Conservation (phyloP, 176 grass and related monocot genomes). For the Eleusine coracana region DNA sequence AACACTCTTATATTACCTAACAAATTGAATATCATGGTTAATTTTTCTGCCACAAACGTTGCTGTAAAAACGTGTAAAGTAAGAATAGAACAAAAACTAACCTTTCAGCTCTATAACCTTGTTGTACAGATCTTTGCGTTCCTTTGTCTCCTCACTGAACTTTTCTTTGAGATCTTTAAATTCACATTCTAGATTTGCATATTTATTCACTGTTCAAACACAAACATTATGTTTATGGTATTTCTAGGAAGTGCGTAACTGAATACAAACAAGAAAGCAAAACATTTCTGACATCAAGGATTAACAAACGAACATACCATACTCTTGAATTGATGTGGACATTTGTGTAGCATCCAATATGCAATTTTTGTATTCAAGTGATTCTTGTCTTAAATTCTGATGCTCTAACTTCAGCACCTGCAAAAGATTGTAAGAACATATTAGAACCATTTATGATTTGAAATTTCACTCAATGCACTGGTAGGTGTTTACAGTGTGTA, state of each 20-base stretch:
- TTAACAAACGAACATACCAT: slow-evolving; percentile 46
- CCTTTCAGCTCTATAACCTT: slow-evolving; percentile 89
- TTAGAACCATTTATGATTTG: background rate
- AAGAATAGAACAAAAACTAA: slow-evolving; percentile 32
- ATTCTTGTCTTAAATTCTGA: slow-evolving; percentile 60
- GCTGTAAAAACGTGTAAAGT: background rate
- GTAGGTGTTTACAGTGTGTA: background rate
- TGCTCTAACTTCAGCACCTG: slow-evolving; percentile 75
- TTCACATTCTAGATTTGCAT: slow-evolving; percentile 63
- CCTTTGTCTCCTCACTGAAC: slow-evolving; percentile 72
- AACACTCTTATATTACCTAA: slow-evolving; percentile 96
- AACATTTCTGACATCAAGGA: background rate
- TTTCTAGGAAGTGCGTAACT: background rate
- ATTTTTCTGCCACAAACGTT: background rate
- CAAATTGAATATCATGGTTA: background rate
- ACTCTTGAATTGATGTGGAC: slow-evolving; percentile 43
- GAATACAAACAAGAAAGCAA: slow-evolving; percentile 1
- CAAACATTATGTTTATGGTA: slow-evolving; percentile 11
- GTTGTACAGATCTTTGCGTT: slow-evolving; percentile 87
- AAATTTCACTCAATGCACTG: background rate
- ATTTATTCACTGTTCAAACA: slow-evolving; percentile 56
- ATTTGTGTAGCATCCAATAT: slow-evolving; percentile 60
- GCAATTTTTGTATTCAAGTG: slow-evolving; percentile 57
- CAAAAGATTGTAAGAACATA: background rate
- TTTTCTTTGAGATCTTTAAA: slow-evolving; percentile 77